Base-by-base conservation (phyloP, 768 basidiomycete species). In the Kwoniella newhampshirensis region DNA sequence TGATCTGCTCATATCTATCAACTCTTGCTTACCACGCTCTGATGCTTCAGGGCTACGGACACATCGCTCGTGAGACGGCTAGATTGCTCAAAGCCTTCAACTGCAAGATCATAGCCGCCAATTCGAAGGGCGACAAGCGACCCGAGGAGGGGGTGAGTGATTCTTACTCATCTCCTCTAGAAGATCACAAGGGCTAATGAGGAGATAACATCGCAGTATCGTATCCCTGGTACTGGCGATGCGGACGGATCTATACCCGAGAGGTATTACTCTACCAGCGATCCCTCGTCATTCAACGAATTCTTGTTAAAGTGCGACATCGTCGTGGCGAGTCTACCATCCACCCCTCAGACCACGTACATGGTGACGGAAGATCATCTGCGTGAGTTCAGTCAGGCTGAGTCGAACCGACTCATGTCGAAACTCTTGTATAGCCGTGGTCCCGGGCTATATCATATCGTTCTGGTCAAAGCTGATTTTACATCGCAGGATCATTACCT, bases 21-120 rank as follows among this genome's bases (percentile, higher is more conserved):
- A n/a, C n/a, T n/a, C n/a, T n/a, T n/a, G n/a, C n/a, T n/a, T n/a
- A n/a, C n/a, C n/a, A n/a, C n/a, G 25, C n/a, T 37, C 11, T n/a
- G n/a, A n/a, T n/a, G n/a, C n/a, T n/a, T n/a, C 41, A 73, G 69
- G 69, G 74, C 7, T 71, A 70, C 47, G 69, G 71, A 6, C 67
- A 70, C 44, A 65, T 71, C 32, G 71, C 57, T 9, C 50, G 71
- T 1, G 74, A 73, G 52, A 70, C 71, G 2, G 71, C 70, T 12
- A 49, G 74, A 12, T 25, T 75, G 32, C 43, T 71, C 41, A 49
- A 70, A 51, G 58, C 63, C 1, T 66, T 73, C 32, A 64, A 68
- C 15, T 59, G 59, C 23, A 48, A 61, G 11, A 64, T 75, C 53
- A 68, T 75, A 42, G 74, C 71, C 3, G 74, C 74, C 26, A 75